Evolutionary conservation across 176 grass and related monocot species (phyloP), one percentile per base, ranked within the genome.

Genomic region (Bromus sterilis): DNA sequence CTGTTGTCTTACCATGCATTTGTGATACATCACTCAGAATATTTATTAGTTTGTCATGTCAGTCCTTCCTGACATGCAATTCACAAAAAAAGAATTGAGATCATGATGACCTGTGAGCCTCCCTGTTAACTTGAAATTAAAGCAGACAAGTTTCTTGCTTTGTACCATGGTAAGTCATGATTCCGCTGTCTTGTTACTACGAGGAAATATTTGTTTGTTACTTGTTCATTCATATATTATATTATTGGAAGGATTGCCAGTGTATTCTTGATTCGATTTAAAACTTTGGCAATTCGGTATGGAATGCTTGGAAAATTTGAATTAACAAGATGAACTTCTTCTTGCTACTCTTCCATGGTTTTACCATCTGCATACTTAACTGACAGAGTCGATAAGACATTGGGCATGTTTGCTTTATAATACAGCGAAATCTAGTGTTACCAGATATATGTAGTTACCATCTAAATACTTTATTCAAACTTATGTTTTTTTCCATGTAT

Each of bases 271-370:
- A 32, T 55, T 14, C 18, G 14, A 76, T 14, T 76, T 76, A 58
- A 33, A 18, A 76, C n/a, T 58, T n/a, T 58, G 33, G 33, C 34
- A 37, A 16, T 33, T 48, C 35, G 56, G 49, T 25, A 31, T 76
- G 20, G 49, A 76, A 75, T 75, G 21, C 23, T 35, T 75, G 72
- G 49, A n/a, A 75, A 21, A 23, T 56, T 56, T 46, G 49, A 33
- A 75, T 53, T 74, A 51, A n/a, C 18, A 55, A 74, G 71, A 74
- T 51, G 43, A 74, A 74, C 43, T 51, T n/a, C n/a, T n/a, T 51
- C 9, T 51, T 51, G 70, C 15, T 33, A 8, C 43, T 74, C 43
- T 51, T 74, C 28, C 10, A 25, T 66, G 63, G 20, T 66, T 37
- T 37, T n/a, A 53, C 46, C 43, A 55, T 57, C 2, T 57, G 32